Conservation (phyloP, 2,329 filamentous ascomycete genomes). For the Neophaeococcomyces aloes region DNA sequence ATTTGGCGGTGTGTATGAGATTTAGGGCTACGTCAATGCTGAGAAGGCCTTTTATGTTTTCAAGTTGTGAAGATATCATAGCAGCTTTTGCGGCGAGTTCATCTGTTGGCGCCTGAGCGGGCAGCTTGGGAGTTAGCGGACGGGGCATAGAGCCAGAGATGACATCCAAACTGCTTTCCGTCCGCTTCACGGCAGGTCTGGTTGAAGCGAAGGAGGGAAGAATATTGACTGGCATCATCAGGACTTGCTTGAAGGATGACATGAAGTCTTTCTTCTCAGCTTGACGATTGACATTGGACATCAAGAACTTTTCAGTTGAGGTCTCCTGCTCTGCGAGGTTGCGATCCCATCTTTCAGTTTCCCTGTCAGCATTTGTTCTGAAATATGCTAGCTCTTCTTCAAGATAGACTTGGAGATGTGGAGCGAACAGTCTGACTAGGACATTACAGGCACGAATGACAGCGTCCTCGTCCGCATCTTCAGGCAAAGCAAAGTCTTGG, state of each 20-base stretch:
- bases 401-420: slow-evolving; percentile 85
- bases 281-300: slow-evolving; percentile 88
- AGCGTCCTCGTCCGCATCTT: slow-evolving; percentile 48
- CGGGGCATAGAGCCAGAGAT: slow-evolving; percentile 23
- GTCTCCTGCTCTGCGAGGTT: slow-evolving; percentile 85
- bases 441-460: slow-evolving; percentile 56
- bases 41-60: slow-evolving; percentile 90
- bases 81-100: slow-evolving; percentile 96
- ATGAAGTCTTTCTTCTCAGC: slow-evolving; percentile 95
- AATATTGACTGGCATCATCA: slow-evolving; percentile 97
- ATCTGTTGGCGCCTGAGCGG: slow-evolving; percentile 64
- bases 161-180: not conserved
- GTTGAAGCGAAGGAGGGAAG: slow-evolving; percentile 59
- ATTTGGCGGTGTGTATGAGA: slow-evolving; percentile 78
- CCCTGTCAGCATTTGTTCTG: slow-evolving; percentile 59
- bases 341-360: slow-evolving; percentile 81
- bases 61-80: slow-evolving; percentile 86
- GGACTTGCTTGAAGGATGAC: slow-evolving; percentile 93
- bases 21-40: slow-evolving; percentile 91
- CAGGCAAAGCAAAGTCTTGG: slow-evolving; percentile 56
- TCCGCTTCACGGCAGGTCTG: slow-evolving; percentile 15
- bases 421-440: slow-evolving; percentile 68
- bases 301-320: slow-evolving; percentile 83
- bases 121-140: slow-evolving; percentile 35
- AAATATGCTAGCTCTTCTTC: slow-evolving; percentile 86